phyloP scores from a whole-genome alignment of 495 filamentous ascomycete genomes.

The Aspergillus sclerotiicarbonarius region DNA sequence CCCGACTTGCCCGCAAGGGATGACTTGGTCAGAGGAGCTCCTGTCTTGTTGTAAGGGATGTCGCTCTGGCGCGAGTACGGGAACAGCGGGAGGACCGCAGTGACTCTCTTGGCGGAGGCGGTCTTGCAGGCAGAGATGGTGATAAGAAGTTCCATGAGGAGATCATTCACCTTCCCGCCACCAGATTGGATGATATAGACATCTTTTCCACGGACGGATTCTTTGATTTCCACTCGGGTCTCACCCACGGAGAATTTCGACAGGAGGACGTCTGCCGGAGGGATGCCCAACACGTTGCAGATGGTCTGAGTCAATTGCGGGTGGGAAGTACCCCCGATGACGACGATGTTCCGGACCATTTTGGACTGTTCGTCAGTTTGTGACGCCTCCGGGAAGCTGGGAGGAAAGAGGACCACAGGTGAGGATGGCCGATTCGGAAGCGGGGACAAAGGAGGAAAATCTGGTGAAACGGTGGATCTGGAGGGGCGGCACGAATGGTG shows the following conservation, averaged over 20 bases:
- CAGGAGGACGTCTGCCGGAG: conserved; percentile 75
- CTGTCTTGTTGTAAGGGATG: conserved; percentile 90
- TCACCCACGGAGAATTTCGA: conserved; percentile 93
- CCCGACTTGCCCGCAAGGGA: conserved; percentile 44
- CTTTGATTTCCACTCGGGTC: conserved; percentile 90
- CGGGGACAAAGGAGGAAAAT: conserved; percentile 30
- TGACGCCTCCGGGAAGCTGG: conserved; percentile 11
- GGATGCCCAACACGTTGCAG: conserved; percentile 82
- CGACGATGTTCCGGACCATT: conserved; percentile 95
- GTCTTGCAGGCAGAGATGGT: conserved; percentile 97
- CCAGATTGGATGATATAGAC: conserved; percentile 96
- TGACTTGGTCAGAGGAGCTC: conserved; percentile 78
- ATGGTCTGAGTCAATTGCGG: conserved; percentile 81
- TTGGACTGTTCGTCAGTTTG: conserved; percentile 15
- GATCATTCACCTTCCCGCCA: conserved; percentile 88
- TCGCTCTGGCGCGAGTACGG: conserved; percentile 95
- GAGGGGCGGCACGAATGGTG: conserved; percentile 29
- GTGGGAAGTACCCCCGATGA: conserved; percentile 92
- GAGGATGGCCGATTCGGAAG: conserved; percentile 24
- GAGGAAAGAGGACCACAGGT: conserved; percentile 16
- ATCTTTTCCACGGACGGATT: conserved; percentile 95
- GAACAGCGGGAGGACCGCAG: conserved; percentile 91
- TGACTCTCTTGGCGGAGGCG: conserved; percentile 86
- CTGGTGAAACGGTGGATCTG: conserved; percentile 37
- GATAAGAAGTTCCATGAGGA: conserved; percentile 93